These are phyloP conservation scores for Pseudonectria foliicola DNA, from an alignment of 2,329 filamentous ascomycete genomes.

Conservation along the genomic window DNA sequence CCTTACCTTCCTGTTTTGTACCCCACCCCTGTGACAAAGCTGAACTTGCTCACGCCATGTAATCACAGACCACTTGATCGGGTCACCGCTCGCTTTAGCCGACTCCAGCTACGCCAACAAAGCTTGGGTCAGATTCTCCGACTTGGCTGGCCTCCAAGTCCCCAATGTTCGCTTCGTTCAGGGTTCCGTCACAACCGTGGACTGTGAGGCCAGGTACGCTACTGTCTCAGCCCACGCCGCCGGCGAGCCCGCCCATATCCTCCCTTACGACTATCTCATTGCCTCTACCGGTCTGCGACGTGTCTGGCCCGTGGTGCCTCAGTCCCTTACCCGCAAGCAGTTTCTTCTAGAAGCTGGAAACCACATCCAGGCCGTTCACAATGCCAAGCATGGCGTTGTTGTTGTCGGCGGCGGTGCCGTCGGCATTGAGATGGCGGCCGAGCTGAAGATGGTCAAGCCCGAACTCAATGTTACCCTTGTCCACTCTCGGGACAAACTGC, in stretches of 20 bases:
- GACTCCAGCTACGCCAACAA: conserved; percentile 56
- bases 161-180: conserved; percentile 58
- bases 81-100: conserved; percentile 64
- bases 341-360: conserved; percentile 56
- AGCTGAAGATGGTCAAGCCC: conserved; percentile 64
- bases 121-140: conserved; percentile 62
- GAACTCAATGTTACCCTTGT: conserved; percentile 62
- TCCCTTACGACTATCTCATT: conserved; percentile 68
- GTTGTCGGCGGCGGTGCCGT: conserved; percentile 74
- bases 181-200: conserved; percentile 54
- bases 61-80: conserved; percentile 62
- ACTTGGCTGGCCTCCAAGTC: conserved; percentile 59
- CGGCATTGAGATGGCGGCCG: conserved; percentile 74
- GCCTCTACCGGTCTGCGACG: conserved; percentile 63
- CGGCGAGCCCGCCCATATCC: conserved; percentile 29
- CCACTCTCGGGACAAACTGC: conserved; percentile 62
- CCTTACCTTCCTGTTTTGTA: no score
- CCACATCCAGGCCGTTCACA: conserved; percentile 49
- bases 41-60: background rate
- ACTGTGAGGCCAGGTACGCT: conserved; percentile 53
- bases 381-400: conserved; percentile 52
- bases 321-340: conserved; percentile 51
- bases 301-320: conserved; percentile 66
- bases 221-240: conserved; percentile 44
- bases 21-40: background rate